Evolutionary conservation across 306 rosid genomes (phyloP).

Genomic region (Biancaea sappan): DNA sequence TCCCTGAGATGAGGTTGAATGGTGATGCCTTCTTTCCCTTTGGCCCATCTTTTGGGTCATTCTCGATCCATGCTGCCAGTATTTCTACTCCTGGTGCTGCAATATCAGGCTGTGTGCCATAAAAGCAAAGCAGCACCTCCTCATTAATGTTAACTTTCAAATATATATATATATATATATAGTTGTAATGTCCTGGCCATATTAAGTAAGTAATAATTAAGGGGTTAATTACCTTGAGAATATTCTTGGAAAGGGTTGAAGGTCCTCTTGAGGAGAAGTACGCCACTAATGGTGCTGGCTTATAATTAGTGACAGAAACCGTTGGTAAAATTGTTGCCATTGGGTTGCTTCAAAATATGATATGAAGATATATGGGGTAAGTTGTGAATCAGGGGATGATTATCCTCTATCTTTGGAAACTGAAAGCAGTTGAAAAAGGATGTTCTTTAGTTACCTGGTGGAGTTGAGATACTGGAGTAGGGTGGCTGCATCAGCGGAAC

Average conservation of each 20-base stretch:
- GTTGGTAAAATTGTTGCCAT: conserved; percentile 72
- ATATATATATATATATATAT: too few species aligned
- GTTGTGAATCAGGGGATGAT: not conserved
- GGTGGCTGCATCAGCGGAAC: conserved; percentile 39
- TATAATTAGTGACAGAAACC: conserved; percentile 47
- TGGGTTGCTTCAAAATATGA: conserved; percentile 65
- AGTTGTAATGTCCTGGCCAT: not conserved
- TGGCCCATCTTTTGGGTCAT: conserved; percentile 14
- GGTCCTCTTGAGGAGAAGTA: conserved; percentile 87
- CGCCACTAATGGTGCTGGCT: conserved; percentile 70
- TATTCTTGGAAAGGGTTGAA: conserved; percentile 50
- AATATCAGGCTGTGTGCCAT: conserved; percentile 73
- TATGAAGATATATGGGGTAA: not conserved
- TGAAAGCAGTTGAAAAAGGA: not conserved
- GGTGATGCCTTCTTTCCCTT: conserved; percentile 43
- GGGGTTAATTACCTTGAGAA: conserved; percentile 62
- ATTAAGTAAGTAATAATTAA: too few species aligned
- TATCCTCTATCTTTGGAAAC: not conserved
- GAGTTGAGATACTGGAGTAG: conserved; percentile 65
- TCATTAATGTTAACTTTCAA: too few species aligned
- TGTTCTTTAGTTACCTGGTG: conserved; percentile 50
- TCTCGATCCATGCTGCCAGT: conserved; percentile 80
- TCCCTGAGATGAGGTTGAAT: conserved; percentile 65
- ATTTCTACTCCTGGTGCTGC: conserved; percentile 91
- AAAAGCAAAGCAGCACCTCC: too few species aligned